phyloP scores from a whole-genome alignment of 208 protist species.

The Trypanosoma scelopori region DNA sequence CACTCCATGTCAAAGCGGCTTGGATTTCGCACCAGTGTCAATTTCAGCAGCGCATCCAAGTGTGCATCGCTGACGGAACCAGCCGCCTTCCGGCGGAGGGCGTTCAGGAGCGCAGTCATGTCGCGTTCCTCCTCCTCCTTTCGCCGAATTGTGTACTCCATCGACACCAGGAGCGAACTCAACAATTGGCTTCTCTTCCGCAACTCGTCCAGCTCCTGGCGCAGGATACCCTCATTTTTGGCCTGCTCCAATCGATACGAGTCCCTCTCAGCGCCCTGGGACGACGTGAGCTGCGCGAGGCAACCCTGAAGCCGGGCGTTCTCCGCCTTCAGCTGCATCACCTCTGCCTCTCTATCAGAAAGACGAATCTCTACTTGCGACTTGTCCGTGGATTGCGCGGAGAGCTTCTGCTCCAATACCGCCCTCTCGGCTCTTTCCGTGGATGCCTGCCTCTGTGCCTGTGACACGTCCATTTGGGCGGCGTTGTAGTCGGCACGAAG shows the following conservation, averaged over 20 bases:
- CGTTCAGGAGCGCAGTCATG: constrained; percentile 69
- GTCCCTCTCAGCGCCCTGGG: constrained; percentile 22
- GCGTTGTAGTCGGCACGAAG: constrained; percentile 49
- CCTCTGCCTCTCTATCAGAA: constrained; percentile 45
- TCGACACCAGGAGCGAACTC: constrained; percentile 55
- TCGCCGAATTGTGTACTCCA: constrained; percentile 80
- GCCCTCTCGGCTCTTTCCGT: constrained; percentile 47
- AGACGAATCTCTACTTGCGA: constrained; percentile 63
- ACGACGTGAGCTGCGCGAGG: constrained; percentile 28
- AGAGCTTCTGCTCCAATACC: constrained; percentile 45
- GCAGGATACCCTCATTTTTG: constrained; percentile 21
- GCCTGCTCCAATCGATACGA: constrained; percentile 33
- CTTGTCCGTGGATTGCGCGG: constrained; percentile 41
- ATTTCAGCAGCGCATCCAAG: constrained; percentile 57
- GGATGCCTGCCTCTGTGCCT: constrained; percentile 38
- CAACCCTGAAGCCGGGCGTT: constrained; percentile 50
- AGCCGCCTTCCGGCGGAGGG: constrained; percentile 61
- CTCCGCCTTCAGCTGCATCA: constrained; percentile 52
- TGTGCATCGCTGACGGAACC: constrained; percentile 61
- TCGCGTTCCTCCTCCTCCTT: constrained; percentile 81
- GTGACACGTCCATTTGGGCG: constrained; percentile 40
- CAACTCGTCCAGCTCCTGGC: constrained; percentile 45
- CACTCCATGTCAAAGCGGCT: constrained; percentile 69
- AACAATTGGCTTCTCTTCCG: constrained; percentile 42
- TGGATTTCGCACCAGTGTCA: constrained; percentile 72